Evolutionary conservation across 305 asterid species (phyloP).

Genomic region (Fraxinus angustifolia): DNA sequence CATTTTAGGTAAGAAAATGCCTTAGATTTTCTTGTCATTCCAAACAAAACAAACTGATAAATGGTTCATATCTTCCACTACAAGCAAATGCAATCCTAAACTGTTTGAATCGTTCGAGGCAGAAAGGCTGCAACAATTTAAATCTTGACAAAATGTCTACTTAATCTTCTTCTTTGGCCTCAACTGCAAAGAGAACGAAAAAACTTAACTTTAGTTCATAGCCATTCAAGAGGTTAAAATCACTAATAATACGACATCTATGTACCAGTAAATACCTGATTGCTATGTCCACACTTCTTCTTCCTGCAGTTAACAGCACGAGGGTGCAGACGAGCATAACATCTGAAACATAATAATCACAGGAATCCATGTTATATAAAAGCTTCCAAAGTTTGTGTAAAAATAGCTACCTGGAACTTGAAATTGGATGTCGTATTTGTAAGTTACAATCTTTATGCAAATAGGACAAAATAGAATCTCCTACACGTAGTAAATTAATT

Average conservation of each 20-base stretch:
- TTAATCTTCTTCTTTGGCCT: constrained; percentile 49
- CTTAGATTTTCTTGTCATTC: neutral
- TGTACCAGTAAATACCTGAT: constrained; percentile 26
- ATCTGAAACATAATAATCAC: constrained; percentile 22
- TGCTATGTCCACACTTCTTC: constrained; percentile 54
- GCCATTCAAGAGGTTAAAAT: neutral
- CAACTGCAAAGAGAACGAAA: constrained; percentile 26
- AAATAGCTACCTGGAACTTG: neutral
- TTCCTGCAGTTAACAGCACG: constrained; percentile 53
- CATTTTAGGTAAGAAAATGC: neutral
- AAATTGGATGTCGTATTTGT: neutral
- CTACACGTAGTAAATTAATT: neutral
- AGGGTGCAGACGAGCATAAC: constrained; percentile 52
- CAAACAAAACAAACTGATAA: neutral
- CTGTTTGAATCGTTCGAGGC: neutral
- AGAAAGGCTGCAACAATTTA: neutral
- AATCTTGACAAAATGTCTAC: constrained; percentile 18
- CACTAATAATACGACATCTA: neutral
- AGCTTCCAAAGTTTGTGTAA: neutral
- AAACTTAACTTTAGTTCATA: neutral
- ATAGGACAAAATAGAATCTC: neutral
- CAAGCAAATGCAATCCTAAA: neutral
- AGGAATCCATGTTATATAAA: neutral
- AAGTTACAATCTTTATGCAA: neutral
- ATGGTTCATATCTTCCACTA: neutral